Base-by-base conservation (phyloP, 139 green algal species). In the Ettlia oleoabundans region DNA sequence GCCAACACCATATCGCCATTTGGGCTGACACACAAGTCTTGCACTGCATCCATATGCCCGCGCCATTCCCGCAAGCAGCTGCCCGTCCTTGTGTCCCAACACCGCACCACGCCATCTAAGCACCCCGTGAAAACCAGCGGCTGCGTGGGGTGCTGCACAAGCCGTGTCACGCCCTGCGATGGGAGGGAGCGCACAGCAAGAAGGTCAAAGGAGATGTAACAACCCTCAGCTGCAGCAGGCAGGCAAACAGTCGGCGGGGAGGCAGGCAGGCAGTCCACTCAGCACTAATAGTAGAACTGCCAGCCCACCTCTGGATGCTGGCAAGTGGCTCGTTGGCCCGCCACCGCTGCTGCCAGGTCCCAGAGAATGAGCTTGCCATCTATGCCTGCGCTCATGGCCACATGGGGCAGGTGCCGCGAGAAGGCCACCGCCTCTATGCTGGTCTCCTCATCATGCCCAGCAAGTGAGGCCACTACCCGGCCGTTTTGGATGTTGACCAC, bases 351-450 rank as follows among this genome's bases (percentile, higher is more conserved):
- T 7, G 82, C 84, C 38, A 85, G 80, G 84, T 97, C 94, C 94
- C 94, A 98, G 3, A 97, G 78, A 0, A 92, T 65, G 26, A 97
- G 74, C 53, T 89, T 92, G 83, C 91, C 91, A 72, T 97, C 94
- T 58, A 98, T 77, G 53, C 88, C 88, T 4, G 76, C 93, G 43
- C 86, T 94, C 4, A 89, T 91, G 21, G 87, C 89, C 30, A 96
- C 38, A 21, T 61, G 71, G 1, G 87, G 85, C 13, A 95, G 78
- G 2, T 86, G 80, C 4, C 61, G 37, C 13, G 84, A 89, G 58
- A 95, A 93, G 10, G 87, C 88, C 7, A 93, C 92, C 2, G 90
- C 85, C 82, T 98, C 94, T 8, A 97, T 89, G 33, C 85, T 78
- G 40, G 7, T 71, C 33, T 90, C 91, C 40, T 95, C 93, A 38